Conservation (phyloP, 2,329 filamentous ascomycete species). For the Pseudogymnoascus sp. region DNA sequence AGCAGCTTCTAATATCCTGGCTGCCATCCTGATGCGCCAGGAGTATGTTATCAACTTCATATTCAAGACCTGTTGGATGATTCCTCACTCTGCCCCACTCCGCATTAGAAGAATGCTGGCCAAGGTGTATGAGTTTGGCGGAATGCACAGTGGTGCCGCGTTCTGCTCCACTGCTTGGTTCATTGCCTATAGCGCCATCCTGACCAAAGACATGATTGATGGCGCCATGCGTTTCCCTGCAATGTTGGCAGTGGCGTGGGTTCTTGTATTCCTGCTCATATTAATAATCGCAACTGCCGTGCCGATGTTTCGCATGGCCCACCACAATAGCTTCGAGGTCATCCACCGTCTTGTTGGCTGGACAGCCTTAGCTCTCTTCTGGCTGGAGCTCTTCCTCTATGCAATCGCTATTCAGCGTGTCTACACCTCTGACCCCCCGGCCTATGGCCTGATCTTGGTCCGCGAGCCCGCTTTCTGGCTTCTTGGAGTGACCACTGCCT, state of each 20-base stretch:
- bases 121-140: constrained; percentile 47
- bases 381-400: constrained; percentile 40
- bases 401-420: constrained; percentile 18
- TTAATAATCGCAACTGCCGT: constrained; percentile 43
- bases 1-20: constrained; percentile 42
- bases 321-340: constrained; percentile 50
- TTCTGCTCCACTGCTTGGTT: constrained; percentile 44
- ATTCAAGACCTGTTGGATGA: constrained; percentile 39
- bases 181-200: constrained; percentile 30
- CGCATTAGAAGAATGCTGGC: constrained; percentile 40
- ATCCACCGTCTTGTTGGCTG: constrained; percentile 52
- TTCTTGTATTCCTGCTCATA: constrained; percentile 39
- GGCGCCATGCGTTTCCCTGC: not conserved
- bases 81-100: constrained; percentile 40
- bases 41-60: constrained; percentile 46
- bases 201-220: constrained; percentile 13
- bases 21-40: constrained; percentile 46
- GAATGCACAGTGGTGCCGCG: constrained; percentile 45
- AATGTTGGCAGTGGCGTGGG: constrained; percentile 13
- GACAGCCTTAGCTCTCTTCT: constrained; percentile 43
- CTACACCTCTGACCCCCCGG: constrained; percentile 9
- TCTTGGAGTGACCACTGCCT: constrained; percentile 43
- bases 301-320: constrained; percentile 41
- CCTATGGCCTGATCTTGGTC: constrained; percentile 17
- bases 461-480: constrained; percentile 48